These are phyloP conservation scores for Wickerhamomyces ciferrii DNA, from an alignment of 805 yeast species.

Conservation along the genomic window DNA sequence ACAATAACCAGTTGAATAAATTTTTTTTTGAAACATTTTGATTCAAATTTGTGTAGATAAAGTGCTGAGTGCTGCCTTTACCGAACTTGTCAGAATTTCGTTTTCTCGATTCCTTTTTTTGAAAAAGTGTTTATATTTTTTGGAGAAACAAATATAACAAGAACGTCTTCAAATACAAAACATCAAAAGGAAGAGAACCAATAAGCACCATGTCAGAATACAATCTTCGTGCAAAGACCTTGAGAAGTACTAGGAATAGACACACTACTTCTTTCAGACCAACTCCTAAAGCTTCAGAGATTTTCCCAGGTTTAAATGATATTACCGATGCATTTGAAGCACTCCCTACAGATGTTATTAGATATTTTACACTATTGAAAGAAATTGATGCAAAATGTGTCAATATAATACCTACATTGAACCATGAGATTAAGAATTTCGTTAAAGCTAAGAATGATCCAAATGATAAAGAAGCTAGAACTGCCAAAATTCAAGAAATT, in stretches of 20 bases:
- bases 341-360: slow-evolving; percentile 73
- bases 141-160: no score
- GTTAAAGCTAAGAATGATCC: slow-evolving; percentile 26
- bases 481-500: slow-evolving; percentile 28
- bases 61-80: no score
- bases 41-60: no score
- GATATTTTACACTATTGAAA: slow-evolving; percentile 81
- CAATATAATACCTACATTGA: slow-evolving; percentile 62
- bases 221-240: not conserved
- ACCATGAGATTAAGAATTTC: slow-evolving; percentile 45
- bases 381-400: slow-evolving; percentile 96
- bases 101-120: no score
- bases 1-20: no score
- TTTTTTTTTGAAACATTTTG: no score
- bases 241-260: not conserved
- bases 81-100: no score
- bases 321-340: slow-evolving; percentile 89
- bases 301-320: slow-evolving; percentile 86
- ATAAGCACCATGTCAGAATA: not conserved
- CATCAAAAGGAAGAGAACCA: not conserved
- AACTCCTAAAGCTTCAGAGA: slow-evolving; percentile 26
- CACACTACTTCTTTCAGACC: slow-evolving; percentile 7
- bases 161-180: no score
- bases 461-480: slow-evolving; percentile 11
- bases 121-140: no score